Conservation (phyloP, 1,284 basidiomycete species). For the Vanrija sp. region DNA sequence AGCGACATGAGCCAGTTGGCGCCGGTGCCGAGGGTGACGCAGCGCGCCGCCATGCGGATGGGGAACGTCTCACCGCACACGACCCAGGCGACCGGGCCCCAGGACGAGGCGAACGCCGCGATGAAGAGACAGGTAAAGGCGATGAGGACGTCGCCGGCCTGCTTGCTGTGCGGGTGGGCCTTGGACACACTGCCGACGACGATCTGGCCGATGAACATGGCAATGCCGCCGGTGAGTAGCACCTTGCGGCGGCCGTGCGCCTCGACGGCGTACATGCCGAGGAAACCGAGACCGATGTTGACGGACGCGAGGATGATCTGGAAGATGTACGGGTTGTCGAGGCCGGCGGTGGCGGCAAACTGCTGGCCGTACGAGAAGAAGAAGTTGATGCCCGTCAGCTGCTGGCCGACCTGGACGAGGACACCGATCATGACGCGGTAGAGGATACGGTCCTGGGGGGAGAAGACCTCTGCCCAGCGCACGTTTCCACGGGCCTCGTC, state of each 20-base stretch:
- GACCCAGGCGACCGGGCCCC: constrained; percentile 50
- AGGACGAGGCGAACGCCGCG: constrained; percentile 51
- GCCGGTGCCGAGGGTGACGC: constrained; percentile 48
- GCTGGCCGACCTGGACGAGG: constrained; percentile 47
- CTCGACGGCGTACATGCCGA: constrained; percentile 48
- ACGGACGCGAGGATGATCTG: constrained; percentile 51
- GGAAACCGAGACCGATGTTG: constrained; percentile 48
- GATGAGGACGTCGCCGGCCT: constrained; percentile 51
- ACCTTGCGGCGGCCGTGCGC: constrained; percentile 50
- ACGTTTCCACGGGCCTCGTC: constrained; percentile 42
- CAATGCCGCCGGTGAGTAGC: constrained; percentile 49
- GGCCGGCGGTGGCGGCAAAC: constrained; percentile 47
- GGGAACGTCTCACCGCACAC: constrained; percentile 51
- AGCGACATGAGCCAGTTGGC: constrained; percentile 50
- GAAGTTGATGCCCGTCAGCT: constrained; percentile 48
- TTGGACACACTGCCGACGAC: constrained; percentile 49
- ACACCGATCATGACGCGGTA: constrained; percentile 29
- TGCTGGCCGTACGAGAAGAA: constrained; percentile 46
- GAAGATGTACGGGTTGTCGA: constrained; percentile 46
- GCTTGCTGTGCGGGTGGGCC: constrained; percentile 27
- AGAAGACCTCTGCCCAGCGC: constrained; percentile 47
- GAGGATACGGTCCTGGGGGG: constrained; percentile 47
- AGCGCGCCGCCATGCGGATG: constrained; percentile 44
- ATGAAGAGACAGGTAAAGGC: constrained; percentile 53
- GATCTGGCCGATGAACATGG: constrained; percentile 52